Base-by-base conservation (phyloP, 768 basidiomycete species). In the Kwoniella dejecticola region DNA sequence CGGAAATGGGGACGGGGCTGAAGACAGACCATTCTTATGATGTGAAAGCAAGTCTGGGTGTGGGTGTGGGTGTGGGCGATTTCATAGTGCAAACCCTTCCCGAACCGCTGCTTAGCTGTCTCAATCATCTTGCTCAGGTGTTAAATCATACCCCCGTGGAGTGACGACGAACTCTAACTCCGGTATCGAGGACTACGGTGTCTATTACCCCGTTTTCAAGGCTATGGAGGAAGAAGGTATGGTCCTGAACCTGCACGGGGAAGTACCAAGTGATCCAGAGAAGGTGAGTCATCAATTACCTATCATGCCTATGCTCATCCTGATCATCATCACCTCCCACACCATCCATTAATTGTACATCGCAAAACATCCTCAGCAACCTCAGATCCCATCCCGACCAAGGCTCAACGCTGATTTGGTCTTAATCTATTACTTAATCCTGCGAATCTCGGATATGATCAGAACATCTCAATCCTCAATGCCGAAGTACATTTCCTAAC, bases 81-180 rank as follows among this genome's bases (percentile, higher is more conserved):
- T 46, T 24, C 45, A 24, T n/a, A n/a, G 24, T 7, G n/a, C n/a
- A n/a, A n/a, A n/a, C n/a, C n/a, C n/a, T n/a, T n/a, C n/a, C n/a
- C n/a, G n/a, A n/a, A n/a, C n/a, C n/a, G n/a, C 23, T 29, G 45
- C 12, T 30, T 36, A 11, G 8, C 24, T 29, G 12, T 17, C n/a
- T 47, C 31, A 19, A 19, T 50, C n/a, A n/a, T n/a, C n/a, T n/a
- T n/a, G n/a, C n/a, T n/a, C n/a, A 83, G 85, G 95, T 40, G 91
- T 99, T 69, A 98, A 99, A 80, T 93, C 90, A 15, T 99, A 99
- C 78, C 96, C 96, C 48, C 84, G 90, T 62, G 96, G 96, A 10
- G 95, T 99, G 3, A 99, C 96, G 23, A 99, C 96, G 33, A 95
- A 97, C 78, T 94, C 91, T 12, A 91, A 93, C 60, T 87, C 90